Base-by-base conservation (phyloP, 495 filamentous ascomycete species). In the Aspergillus coremiiformis region DNA sequence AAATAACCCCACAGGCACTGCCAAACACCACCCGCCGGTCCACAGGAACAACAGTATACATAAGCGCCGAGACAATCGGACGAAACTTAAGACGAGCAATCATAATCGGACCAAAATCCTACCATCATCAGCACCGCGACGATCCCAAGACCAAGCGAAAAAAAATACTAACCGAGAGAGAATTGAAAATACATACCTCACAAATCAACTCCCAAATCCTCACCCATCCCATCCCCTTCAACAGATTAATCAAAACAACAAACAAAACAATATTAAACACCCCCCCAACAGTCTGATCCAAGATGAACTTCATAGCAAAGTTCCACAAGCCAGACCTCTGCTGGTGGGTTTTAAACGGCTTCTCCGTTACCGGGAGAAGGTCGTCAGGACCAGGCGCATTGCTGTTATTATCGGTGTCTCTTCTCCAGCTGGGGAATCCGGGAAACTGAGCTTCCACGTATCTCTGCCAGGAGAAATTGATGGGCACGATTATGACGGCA, bases 381-480 rank as follows among this genome's bases (percentile, higher is more conserved):
- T 72, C 58, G 10, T 54, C 44, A 7, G 32, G 32, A 10, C 11
- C 29, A 23, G 29, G 15, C 24, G 20, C 32, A 41, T 39, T 46
- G 29, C 6, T 29, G 39, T 8, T 8, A 27, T 8, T 20, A 17
- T 23, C 4, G 14, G 41, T 17, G 24, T 24, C n/a, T 24, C 17
- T 30, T 33, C 29, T 47, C 49, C 64, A 61, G 10, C 62, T 54
- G 11, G 66, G 62, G 51, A 70, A 64, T 10, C 74, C 77, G 5
- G 82, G 81, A 54, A 77, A 83, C 0, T 55, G 59, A 22, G 66
- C 54, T 60, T 86, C 83, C 41, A 86, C 70, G 55, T 63, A 77
- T 54, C 68, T 72, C 65, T 88, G 90, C 90, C 90, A 98, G 58
- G 86, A 69, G 67, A 89, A 87, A 70, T 97, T 97, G 19, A 87